A percentile compares a stretch with the other conserved stretches of the same genome.
Evolutionary conservation across 768 basidiomycete genomes (phyloP).

Genomic region (Amanita brunnescens): DNA sequence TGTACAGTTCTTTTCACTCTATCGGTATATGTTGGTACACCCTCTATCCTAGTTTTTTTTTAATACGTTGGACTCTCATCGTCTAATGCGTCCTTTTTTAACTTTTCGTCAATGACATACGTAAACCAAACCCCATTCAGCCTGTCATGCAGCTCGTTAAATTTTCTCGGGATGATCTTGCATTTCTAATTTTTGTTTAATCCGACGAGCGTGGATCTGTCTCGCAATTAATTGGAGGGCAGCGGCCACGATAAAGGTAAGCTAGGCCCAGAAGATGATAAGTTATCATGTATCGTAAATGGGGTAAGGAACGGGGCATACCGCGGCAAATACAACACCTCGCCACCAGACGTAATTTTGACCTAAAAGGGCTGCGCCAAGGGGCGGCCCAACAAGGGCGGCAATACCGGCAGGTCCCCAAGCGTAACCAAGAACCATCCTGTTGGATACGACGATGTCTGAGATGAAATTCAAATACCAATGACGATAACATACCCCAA

Average conservation of each 20-base stretch:
- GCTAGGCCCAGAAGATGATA: not conserved
- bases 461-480: not conserved
- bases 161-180: not conserved
- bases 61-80: no score
- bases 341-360: slow-evolving; percentile 9
- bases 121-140: no score
- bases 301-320: not conserved
- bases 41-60: no score
- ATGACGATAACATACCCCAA: slow-evolving; percentile 1
- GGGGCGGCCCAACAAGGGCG: slow-evolving; percentile 7
- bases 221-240: slow-evolving; percentile 5
- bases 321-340: slow-evolving; percentile 7
- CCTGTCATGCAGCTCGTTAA: not conserved
- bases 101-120: no score
- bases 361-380: slow-evolving; percentile 7
- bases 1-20: no score
- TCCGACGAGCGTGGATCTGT: not conserved
- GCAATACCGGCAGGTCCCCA: slow-evolving; percentile 6
- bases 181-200: not conserved
- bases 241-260: slow-evolving; percentile 2
- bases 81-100: no score
- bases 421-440: slow-evolving; percentile 5
- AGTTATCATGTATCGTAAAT: not conserved
- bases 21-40: no score
- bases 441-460: not conserved